Percentiles rank a stretch among this genome's conserved stretches.
phyloP scores from a whole-genome alignment of 2,329 filamentous ascomycete species.

The Paraconiothyrium sp. region DNA sequence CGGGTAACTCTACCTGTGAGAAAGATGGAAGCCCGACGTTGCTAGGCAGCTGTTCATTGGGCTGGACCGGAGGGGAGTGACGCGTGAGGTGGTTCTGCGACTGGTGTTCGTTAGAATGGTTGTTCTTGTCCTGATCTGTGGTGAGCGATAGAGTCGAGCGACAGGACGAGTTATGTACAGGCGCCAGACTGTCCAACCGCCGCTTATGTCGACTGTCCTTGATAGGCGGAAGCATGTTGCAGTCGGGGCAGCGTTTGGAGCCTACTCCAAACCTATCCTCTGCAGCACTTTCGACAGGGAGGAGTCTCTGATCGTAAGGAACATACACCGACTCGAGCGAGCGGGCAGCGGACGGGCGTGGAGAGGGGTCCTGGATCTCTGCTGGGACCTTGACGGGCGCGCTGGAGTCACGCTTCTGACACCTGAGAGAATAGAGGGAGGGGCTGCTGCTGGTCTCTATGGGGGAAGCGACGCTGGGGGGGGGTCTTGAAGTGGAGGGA shows the following conservation, averaged over 20 bases:
- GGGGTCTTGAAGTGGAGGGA: not conserved
- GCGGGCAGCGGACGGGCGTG: not conserved
- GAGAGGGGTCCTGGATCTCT: not conserved
- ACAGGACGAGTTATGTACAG: not conserved
- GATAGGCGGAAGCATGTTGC: not conserved
- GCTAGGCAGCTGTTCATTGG: conserved; percentile 37
- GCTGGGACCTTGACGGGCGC: not conserved
- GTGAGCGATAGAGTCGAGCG: not conserved
- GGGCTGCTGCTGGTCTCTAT: not conserved
- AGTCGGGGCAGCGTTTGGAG: not conserved
- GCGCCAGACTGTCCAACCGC: not conserved
- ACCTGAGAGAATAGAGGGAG: not conserved
- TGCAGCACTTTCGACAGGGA: not conserved
- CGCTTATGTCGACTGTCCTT: not conserved
- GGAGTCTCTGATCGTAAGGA: not conserved
- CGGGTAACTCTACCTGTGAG: conserved; percentile 32
- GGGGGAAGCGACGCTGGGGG: not conserved
- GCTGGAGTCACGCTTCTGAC: not conserved
- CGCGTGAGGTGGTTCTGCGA: conserved; percentile 41
- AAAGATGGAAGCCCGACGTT: conserved; percentile 43
- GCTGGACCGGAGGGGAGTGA: conserved; percentile 46
- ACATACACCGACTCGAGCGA: too few relatives aligned
- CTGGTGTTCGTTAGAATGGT: conserved; percentile 4
- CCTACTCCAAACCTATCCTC: not conserved
- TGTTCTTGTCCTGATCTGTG: not conserved